Conservation (phyloP, 164 flowering plant genomes). For the Litsea cubeba region DNA sequence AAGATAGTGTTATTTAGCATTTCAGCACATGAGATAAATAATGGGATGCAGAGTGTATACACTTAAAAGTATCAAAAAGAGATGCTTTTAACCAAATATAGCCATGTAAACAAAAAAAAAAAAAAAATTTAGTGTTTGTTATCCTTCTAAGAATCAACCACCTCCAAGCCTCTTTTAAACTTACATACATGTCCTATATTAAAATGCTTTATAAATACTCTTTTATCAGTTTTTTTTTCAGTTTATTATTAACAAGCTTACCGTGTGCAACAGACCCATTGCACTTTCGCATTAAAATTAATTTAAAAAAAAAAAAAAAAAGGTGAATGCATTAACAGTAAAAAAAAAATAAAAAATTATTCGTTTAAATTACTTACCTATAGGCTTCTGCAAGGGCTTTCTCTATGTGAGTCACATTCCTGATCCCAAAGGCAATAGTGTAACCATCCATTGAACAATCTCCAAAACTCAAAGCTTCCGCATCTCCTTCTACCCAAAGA, state of each 20-base stretch:
- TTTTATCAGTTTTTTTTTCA: too few species aligned
- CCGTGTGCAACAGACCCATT: not conserved
- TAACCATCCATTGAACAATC: constrained; percentile 94
- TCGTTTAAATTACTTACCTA: constrained; percentile 34
- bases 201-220: not conserved
- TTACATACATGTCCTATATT: not conserved
- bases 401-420: constrained; percentile 97
- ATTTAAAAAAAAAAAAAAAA: too few species aligned
- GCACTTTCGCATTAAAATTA: not conserved
- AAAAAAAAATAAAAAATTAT: too few species aligned
- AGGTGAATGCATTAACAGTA: not conserved
- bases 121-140: too few species aligned
- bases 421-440: constrained; percentile 96
- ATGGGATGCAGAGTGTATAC: not conserved
- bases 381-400: constrained; percentile 87
- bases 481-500: constrained; percentile 94
- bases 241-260: too few species aligned
- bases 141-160: too few species aligned
- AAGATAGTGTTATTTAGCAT: not conserved
- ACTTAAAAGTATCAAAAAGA: not conserved
- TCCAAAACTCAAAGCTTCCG: constrained; percentile 80
- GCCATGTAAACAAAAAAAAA: not conserved
- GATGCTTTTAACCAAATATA: not conserved
- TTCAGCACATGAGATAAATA: not conserved
- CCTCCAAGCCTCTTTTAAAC: too few species aligned